Evolutionary conservation across 2,329 filamentous ascomycete species (phyloP).

Genomic region (Diaporthe australafricana): DNA sequence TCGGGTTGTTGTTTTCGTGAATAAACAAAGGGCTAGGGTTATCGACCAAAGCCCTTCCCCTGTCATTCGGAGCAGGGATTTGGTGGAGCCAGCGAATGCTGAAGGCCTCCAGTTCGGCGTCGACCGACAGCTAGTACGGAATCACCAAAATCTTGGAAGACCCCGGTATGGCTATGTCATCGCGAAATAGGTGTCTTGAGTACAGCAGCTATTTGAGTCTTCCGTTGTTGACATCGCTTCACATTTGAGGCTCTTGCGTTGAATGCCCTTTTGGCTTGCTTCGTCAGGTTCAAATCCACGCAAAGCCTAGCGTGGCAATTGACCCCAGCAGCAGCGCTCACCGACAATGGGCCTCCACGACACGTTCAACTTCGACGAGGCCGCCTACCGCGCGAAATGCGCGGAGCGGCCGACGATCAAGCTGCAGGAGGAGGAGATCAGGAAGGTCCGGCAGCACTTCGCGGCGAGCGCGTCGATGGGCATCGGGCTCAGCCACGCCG

Average conservation of each 20-base stretch:
- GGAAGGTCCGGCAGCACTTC: slow-evolving; percentile 35
- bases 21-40: not conserved
- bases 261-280: not conserved
- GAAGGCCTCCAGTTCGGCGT: slow-evolving; percentile 22
- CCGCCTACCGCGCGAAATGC: slow-evolving; percentile 35
- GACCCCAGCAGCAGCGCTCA: not conserved
- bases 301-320: not conserved
- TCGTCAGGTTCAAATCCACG: not conserved
- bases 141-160: slow-evolving; percentile 2
- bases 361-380: slow-evolving; percentile 35
- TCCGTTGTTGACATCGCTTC: too few species aligned
- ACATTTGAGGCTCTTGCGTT: not conserved
- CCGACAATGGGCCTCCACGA: slow-evolving; percentile 34
- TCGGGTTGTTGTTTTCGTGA: not conserved
- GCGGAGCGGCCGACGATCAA: slow-evolving; percentile 30
- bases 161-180: not conserved
- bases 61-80: slow-evolving; percentile 27
- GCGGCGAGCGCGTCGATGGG: slow-evolving; percentile 35
- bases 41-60: not conserved
- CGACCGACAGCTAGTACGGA: slow-evolving; percentile 6
- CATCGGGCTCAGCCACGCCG: slow-evolving; percentile 34
- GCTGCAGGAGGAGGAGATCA: slow-evolving; percentile 36
- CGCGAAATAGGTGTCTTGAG: not conserved
- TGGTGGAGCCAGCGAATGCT: slow-evolving; percentile 17
- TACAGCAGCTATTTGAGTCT: not conserved